A percentile compares a stretch with the other conserved stretches of the same genome.
Conservation (phyloP, 345 rosid genomes). For the Hypericum androsaemum region DNA sequence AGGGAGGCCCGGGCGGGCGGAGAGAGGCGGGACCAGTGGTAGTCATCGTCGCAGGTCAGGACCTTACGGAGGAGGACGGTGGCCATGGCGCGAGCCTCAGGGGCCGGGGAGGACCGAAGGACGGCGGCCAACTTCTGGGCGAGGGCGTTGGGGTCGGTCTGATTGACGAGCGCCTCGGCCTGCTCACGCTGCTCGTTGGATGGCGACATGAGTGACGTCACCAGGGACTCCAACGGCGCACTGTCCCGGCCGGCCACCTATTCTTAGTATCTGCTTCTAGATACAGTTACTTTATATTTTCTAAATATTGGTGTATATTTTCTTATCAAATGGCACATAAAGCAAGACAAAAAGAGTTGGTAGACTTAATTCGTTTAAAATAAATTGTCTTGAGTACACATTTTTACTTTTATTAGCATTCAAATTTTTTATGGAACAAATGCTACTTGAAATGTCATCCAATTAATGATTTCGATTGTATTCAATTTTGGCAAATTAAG, state of each 20-base stretch:
- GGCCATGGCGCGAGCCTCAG: constrained; percentile 85
- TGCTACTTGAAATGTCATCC: no score
- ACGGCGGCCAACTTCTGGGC: constrained; percentile 76
- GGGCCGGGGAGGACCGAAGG: constrained; percentile 59
- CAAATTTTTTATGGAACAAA: no score
- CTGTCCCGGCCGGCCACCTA: constrained; percentile 77
- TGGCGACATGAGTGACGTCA: constrained; percentile 85
- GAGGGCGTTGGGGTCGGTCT: constrained; percentile 74
- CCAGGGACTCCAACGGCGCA: constrained; percentile 71
- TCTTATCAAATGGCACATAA: no score
- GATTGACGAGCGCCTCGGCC: constrained; percentile 80
- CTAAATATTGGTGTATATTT: no score
- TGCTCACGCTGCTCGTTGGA: constrained; percentile 86
- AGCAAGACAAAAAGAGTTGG: no score
- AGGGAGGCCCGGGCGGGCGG: constrained; percentile 60
- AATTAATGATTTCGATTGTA: no score
- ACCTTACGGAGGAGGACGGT: constrained; percentile 92
- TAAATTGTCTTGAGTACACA: no score
- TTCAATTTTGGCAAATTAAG: no score
- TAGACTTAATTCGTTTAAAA: no score
- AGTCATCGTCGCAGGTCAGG: constrained; percentile 77
- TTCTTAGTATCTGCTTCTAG: no score
- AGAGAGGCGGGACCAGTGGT: constrained; percentile 78
- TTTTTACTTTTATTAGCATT: no score
- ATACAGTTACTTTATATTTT: no score